Evolutionary conservation across 2,329 filamentous ascomycete species (phyloP).

Genomic region (Colletotrichum lini): DNA sequence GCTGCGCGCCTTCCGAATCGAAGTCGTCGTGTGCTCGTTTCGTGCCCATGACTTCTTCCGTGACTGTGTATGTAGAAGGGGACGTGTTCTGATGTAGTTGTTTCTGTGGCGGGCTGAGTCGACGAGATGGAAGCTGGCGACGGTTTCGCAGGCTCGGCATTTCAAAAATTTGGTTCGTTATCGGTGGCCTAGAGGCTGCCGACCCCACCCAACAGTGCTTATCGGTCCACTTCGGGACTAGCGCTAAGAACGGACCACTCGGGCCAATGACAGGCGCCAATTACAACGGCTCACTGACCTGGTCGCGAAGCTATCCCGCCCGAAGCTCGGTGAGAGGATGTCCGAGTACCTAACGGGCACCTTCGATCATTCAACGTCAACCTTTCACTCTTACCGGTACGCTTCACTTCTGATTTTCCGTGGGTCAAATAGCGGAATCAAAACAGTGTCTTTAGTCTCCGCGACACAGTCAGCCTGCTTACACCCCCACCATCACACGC

Average conservation of each 20-base stretch:
- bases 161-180: constrained; percentile 45
- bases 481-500: not conserved
- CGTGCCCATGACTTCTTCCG: constrained; percentile 46
- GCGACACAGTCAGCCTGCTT: not conserved
- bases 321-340: constrained; percentile 25
- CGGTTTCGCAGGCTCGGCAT: constrained; percentile 21
- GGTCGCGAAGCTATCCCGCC: constrained; percentile 24
- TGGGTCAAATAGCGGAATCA: too few relatives aligned
- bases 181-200: constrained; percentile 32
- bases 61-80: not conserved
- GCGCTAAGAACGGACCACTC: not conserved
- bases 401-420: too few relatives aligned
- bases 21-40: constrained; percentile 49
- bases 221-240: constrained; percentile 34
- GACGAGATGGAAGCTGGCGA: constrained; percentile 3
- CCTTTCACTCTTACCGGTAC: not conserved
- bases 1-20: constrained; percentile 21
- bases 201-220: constrained; percentile 30
- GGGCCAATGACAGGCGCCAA: constrained; percentile 37
- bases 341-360: not conserved
- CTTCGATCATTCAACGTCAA: not conserved
- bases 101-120: not conserved
- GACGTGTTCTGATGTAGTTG: not conserved
- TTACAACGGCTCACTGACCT: constrained; percentile 34
- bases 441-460: not conserved